These are phyloP conservation scores for Kodamaea restingae DNA, from an alignment of 805 yeast species.

Conservation along the genomic window DNA sequence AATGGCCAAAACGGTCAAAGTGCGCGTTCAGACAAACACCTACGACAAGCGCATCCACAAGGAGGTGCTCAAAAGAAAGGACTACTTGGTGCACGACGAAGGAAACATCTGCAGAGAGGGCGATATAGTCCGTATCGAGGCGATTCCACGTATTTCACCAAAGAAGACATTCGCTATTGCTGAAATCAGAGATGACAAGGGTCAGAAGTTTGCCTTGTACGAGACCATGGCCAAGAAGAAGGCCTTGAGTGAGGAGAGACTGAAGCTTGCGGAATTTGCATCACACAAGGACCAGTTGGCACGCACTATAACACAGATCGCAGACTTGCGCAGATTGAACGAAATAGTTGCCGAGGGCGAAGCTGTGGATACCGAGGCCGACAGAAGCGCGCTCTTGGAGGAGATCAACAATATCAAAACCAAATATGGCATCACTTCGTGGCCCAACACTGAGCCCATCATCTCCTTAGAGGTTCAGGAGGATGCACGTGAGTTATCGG, in stretches of 20 bases:
- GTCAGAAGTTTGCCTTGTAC: conserved; percentile 85
- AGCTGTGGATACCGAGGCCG: conserved; percentile 17
- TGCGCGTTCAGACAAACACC: conserved; percentile 73
- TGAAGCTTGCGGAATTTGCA: conserved; percentile 52
- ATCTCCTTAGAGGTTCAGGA: conserved; percentile 29
- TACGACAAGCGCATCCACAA: conserved; percentile 71
- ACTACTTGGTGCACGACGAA: conserved; percentile 90
- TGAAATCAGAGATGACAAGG: conserved; percentile 82
- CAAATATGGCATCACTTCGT: conserved; percentile 34
- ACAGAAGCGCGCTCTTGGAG: conserved; percentile 19
- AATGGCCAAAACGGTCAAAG: conserved; percentile 93
- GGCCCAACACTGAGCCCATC: conserved; percentile 42
- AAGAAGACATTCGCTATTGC: conserved; percentile 87
- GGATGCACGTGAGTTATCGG: conserved; percentile 23
- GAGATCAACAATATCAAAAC: conserved; percentile 35
- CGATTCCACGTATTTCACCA: conserved; percentile 79
- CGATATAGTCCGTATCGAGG: conserved; percentile 89
- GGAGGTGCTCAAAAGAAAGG: conserved; percentile 73
- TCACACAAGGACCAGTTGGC: conserved; percentile 34
- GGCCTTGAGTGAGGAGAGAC: conserved; percentile 64
- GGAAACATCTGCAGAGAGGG: conserved; percentile 90
- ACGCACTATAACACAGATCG: conserved; percentile 28
- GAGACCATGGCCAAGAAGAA: conserved; percentile 66
- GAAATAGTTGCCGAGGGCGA: conserved; percentile 24
- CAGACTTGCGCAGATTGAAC: conserved; percentile 37